Evolutionary conservation across 2,329 filamentous ascomycete genomes (phyloP).

Genomic region (Fusarium duplospermum): DNA sequence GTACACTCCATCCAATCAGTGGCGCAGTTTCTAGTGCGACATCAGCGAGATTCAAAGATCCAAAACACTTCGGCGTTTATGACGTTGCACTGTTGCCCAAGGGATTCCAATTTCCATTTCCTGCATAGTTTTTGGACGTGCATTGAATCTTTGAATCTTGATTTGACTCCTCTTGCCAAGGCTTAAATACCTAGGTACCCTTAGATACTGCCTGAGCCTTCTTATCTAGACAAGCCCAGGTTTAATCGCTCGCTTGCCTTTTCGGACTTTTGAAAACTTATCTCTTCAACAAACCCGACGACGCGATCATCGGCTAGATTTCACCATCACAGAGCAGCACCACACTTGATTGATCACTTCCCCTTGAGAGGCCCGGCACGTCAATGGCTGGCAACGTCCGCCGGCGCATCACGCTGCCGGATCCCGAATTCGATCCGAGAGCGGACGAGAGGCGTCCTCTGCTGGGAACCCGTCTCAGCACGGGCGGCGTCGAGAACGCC

Average conservation of each 20-base stretch:
- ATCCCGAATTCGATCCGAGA: slow-evolving; percentile 30
- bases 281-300: slow-evolving; percentile 16
- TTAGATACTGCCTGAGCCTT: background rate
- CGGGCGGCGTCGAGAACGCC: slow-evolving; percentile 44
- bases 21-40: slow-evolving; percentile 21
- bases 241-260: background rate
- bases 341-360: background rate
- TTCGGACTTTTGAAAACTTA: slow-evolving; percentile 20
- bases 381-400: slow-evolving; percentile 40
- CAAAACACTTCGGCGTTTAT: slow-evolving; percentile 31
- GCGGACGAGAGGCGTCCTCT: slow-evolving; percentile 51
- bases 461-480: slow-evolving; percentile 46
- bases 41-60: slow-evolving; percentile 25
- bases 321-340: background rate
- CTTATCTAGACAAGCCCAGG: background rate
- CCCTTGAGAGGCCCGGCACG: slow-evolving; percentile 5
- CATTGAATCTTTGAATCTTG: background rate
- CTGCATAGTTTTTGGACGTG: background rate
- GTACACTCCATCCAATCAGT: slow-evolving; percentile 34
- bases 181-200: background rate
- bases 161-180: background rate
- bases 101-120: background rate
- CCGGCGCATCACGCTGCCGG: slow-evolving; percentile 48
- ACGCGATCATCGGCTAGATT: slow-evolving; percentile 14
- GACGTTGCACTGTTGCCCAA: slow-evolving; percentile 28